Evolutionary conservation across 257 asterid genomes (phyloP), one percentile per base, ranked within the genome.

Genomic region (Hygrophila difformis): DNA sequence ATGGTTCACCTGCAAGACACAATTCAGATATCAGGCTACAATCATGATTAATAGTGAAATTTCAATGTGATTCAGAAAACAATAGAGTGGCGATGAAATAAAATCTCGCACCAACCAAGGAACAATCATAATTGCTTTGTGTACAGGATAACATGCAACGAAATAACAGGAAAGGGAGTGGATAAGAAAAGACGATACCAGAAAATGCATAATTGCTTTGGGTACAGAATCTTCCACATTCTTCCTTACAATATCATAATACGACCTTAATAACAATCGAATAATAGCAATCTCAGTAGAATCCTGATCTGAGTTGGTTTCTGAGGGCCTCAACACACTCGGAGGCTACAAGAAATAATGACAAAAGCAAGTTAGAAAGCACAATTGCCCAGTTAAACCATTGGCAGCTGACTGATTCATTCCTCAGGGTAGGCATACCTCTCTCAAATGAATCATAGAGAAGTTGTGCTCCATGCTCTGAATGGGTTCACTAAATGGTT

Each of bases 371-470:
- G 60, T 62, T 24, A 63, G 57, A 59, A 10, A 31, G 50, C 36
- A 18, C 37, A 47, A 16, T 44, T 46, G 17, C 21, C 0, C 14
- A 31, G 37, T 12, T 34, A 21, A 18, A 44, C 33, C 40, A 14
- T 28, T 19, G 6, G 36, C 34, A 48, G 60, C 15, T 8, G 20
- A 39, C 9, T 15, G 49, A 52, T 51, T 8, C 44, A 50, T 37
- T 44, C 23, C 37, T 21, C 5, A 28, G 15, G 34, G 39, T 68
- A 85, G 93, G 81, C 29, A 48, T 74, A 89, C 96, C 93, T 91
- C 97, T 72, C 79, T 82, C 78, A 91, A 61, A 54, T 82, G 78
- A 70, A 91, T 91, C 95, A 76, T 74, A 42, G 99, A 86, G 56
- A 45, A 8, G 15, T 78, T 52, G 12, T 67, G 89, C 53, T 82